Conservation (phyloP, 768 basidiomycete genomes). For the Chalciporus sphaerocephalus region DNA sequence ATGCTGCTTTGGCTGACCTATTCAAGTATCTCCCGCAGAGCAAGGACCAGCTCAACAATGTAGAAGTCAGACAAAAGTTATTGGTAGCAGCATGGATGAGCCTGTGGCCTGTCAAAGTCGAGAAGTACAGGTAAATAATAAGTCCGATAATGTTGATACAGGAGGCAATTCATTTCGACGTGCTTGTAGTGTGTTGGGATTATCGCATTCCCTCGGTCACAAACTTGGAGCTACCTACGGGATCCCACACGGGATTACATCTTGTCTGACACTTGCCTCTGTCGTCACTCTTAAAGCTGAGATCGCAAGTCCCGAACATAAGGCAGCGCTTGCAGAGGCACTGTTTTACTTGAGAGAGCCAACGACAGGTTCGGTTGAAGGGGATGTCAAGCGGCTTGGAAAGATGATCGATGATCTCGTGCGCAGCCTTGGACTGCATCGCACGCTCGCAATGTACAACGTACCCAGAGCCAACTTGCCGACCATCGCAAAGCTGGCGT, state of each 20-base stretch:
- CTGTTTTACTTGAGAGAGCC: conserved; percentile 57
- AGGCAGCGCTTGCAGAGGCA: conserved; percentile 51
- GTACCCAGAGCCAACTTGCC: conserved; percentile 56
- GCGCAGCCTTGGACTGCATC: conserved; percentile 51
- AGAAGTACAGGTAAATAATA: conserved; percentile 47
- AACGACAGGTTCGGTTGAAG: conserved; percentile 59
- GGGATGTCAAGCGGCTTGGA: conserved; percentile 55
- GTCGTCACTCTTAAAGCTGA: conserved; percentile 58
- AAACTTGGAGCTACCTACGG: conserved; percentile 66
- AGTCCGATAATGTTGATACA: background rate
- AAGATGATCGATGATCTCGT: conserved; percentile 55
- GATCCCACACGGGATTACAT: conserved; percentile 81
- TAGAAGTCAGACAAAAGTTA: conserved; percentile 62
- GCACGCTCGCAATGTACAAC: conserved; percentile 55
- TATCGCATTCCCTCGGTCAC: conserved; percentile 75
- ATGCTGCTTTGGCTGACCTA: conserved; percentile 63
- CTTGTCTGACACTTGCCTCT: conserved; percentile 70
- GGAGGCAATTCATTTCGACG: background rate
- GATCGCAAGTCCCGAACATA: conserved; percentile 55
- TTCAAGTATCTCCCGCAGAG: conserved; percentile 69
- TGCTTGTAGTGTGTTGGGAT: conserved; percentile 52
- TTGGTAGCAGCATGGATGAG: conserved; percentile 81
- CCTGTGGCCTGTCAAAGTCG: conserved; percentile 59
- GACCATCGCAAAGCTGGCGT: conserved; percentile 41
- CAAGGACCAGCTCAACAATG: conserved; percentile 51